Evolutionary conservation across 441 rosid genomes (phyloP).

Genomic region (Geranium incanum): DNA sequence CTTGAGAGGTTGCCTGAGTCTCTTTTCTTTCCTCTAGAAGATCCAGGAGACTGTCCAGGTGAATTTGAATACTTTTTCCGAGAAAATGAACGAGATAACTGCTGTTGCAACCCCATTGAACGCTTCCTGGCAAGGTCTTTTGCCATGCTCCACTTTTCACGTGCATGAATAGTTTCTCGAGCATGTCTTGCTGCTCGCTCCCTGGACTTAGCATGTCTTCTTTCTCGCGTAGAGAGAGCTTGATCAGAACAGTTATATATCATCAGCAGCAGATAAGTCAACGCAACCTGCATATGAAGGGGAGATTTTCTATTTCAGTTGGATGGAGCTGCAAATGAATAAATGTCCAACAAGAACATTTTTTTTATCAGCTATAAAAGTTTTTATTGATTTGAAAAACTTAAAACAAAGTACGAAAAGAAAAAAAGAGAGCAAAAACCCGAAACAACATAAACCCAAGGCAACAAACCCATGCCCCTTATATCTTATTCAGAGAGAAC

Average conservation of each 20-base stretch:
- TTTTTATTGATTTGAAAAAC: too few species aligned
- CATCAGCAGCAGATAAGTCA: constrained; percentile 59
- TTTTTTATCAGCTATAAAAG: too few species aligned
- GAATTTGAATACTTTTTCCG: constrained; percentile 35
- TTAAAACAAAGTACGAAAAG: too few species aligned
- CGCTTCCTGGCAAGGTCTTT: constrained; percentile 73
- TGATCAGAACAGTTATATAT: constrained; percentile 96
- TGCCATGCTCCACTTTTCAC: constrained; percentile 85
- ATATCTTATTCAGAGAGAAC: too few species aligned
- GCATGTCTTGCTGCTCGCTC: constrained; percentile 87
- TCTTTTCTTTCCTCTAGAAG: background rate
- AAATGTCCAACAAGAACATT: background rate
- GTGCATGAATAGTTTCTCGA: constrained; percentile 62
- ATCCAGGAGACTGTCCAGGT: background rate
- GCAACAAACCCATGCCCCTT: too few species aligned
- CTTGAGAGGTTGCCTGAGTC: constrained; percentile 48
- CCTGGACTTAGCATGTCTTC: constrained; percentile 68
- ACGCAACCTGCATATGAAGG: constrained; percentile 49
- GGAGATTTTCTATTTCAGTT: constrained; percentile 12
- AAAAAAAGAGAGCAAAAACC: too few species aligned
- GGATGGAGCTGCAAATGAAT: background rate
- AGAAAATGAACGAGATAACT: constrained; percentile 73
- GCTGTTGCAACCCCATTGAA: constrained; percentile 56
- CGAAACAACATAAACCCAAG: too few species aligned
- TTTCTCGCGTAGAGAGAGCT: constrained; percentile 79